Evolutionary conservation across 2,329 filamentous ascomycete species (phyloP), one percentile per base, ranked within the genome.

Genomic region (Didymella lethalis): DNA sequence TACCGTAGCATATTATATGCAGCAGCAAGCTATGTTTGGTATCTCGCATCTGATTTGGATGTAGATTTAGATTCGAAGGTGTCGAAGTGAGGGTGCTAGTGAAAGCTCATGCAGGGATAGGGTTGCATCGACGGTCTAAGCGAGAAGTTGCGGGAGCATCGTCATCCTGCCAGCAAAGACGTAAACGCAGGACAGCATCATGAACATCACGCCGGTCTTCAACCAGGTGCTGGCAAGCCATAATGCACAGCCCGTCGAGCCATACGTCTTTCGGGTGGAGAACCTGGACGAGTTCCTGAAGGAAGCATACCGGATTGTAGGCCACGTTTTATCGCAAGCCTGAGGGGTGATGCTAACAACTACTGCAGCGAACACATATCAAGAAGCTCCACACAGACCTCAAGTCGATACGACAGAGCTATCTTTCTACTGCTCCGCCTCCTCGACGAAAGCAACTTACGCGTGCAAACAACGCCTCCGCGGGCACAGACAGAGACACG

Each of bases 251-350:
- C 78, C 82, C 7, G 82, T 84, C 12, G 64, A 83, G 78, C 67
- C 75, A 54, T 74, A 79, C 60, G 72, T 71, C 11, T 80, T 77
- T 62, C 74, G 74, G 59, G 69, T 77, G 50, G 73, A 74, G 46
- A 70, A 72, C 52, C 85, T 95, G 49, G 91, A 97, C 75, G 90
- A 90, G 70, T 99, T 98, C 75, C 82, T 98, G 32, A 93, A 94
- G 74, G 94, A 98, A 79, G 95, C 95, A 52, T 95, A 96, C 79
- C 87, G 90, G 75, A 97, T 98, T 77, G 93, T 96, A 81, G 71
- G 85, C 77, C 49, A 72, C 71, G 63, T 67, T 64, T 64, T 56
- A 32, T 44, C 52, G 51, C 49, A 36, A 26, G 46, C 55, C 54
- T 38, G 41, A 26, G 20, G 31, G 36, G 11, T 18, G 43, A 28